phyloP scores from a whole-genome alignment of 148 eudicot genomes.

The Rhododendron kiyosumense region DNA sequence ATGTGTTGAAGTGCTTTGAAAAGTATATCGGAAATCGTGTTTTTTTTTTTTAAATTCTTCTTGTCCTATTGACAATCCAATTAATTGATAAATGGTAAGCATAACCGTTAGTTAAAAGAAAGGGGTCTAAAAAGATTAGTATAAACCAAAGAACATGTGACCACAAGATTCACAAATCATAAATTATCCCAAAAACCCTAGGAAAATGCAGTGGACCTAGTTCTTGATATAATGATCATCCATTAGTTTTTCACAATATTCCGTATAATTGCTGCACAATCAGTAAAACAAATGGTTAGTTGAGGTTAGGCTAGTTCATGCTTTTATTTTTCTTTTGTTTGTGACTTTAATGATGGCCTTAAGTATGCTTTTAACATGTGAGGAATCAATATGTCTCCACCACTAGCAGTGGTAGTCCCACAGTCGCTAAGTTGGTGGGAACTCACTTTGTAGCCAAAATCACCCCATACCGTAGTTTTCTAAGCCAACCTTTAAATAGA shows the following conservation, averaged over 20 bases:
- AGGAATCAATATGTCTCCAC: constrained; percentile 36
- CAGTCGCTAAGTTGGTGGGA: not conserved
- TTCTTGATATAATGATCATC: not conserved
- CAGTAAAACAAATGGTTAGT: not conserved
- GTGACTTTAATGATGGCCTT: constrained; percentile 40
- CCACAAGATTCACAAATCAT: not conserved
- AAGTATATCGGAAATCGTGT: too few relatives aligned
- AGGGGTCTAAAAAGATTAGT: not conserved
- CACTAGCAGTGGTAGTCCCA: constrained; percentile 10
- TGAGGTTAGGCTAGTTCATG: constrained; percentile 5
- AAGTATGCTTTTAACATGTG: constrained; percentile 40
- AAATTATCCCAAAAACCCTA: not conserved
- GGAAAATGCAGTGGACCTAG: not conserved
- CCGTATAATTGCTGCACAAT: not conserved
- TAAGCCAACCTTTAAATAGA: not conserved
- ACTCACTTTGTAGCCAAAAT: constrained; percentile 3
- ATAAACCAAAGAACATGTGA: not conserved
- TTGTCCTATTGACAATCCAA: not conserved
- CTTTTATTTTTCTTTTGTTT: constrained; percentile 16
- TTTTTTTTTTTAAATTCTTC: not conserved
- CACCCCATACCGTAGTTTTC: not conserved
- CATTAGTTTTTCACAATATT: not conserved
- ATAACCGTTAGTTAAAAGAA: not conserved
- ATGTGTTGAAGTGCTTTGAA: not conserved
- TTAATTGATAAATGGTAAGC: not conserved